Evolutionary conservation across 371 early-diverging fungal species (phyloP).

Genomic region (Zopfochytrium polystomum): DNA sequence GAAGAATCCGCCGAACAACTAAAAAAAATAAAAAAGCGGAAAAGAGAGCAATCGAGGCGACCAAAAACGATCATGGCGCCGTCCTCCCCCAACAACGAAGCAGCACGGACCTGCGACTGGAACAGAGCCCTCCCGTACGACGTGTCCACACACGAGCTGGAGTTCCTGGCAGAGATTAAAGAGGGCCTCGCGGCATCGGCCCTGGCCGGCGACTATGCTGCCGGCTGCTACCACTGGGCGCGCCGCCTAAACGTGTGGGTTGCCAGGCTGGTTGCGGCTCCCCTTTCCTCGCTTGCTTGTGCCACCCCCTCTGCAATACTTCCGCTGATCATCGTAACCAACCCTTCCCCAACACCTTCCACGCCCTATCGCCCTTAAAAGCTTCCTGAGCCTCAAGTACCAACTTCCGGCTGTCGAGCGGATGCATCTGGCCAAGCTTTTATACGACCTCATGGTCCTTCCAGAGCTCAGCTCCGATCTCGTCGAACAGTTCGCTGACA

Average conservation of each 20-base stretch:
- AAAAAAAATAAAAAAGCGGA: too few relatives aligned
- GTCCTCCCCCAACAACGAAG: too few relatives aligned
- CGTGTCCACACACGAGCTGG: constrained; percentile 48
- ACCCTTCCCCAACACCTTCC: neutral
- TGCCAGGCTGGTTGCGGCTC: neutral
- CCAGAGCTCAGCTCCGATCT: neutral
- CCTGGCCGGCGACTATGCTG: constrained; percentile 59
- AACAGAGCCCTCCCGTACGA: constrained; percentile 53
- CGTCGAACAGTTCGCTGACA: neutral
- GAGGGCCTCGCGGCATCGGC: constrained; percentile 51
- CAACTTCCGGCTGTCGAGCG: constrained; percentile 16
- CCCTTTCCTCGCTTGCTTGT: neutral
- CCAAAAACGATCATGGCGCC: too few relatives aligned
- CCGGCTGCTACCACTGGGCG: constrained; percentile 58
- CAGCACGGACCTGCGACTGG: constrained; percentile 18
- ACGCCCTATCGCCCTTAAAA: too few relatives aligned
- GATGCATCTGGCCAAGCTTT: neutral
- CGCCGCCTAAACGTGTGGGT: constrained; percentile 56
- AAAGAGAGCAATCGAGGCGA: too few relatives aligned
- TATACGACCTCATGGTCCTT: neutral
- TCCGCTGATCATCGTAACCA: neutral
- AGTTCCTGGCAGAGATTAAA: constrained; percentile 57
- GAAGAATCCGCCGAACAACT: too few relatives aligned
- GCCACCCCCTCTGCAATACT: neutral
- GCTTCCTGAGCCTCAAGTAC: neutral